Evolutionary conservation across 2,329 filamentous ascomycete species (phyloP).

Genomic region (Hypoxylon rubiginosum): DNA sequence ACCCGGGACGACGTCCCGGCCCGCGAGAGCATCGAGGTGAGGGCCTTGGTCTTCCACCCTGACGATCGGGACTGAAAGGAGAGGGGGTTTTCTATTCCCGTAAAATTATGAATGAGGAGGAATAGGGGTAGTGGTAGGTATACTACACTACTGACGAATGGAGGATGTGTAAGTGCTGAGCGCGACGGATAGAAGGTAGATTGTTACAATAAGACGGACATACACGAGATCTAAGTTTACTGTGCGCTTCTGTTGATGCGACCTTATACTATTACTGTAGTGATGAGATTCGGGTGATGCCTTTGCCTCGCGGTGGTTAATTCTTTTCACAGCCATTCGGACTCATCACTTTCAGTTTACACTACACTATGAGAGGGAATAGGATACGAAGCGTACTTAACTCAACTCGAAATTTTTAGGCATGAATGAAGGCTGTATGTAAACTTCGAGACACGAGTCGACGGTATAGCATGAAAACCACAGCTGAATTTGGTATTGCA

Average conservation of each 20-base stretch:
- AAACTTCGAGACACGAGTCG: too few species aligned
- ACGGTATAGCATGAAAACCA: background rate
- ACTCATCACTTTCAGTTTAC: too few species aligned
- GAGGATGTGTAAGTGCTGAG: background rate
- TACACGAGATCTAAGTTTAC: background rate
- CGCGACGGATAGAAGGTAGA: constrained; percentile 22
- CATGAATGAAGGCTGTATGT: background rate
- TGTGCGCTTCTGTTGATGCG: background rate
- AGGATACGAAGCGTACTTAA: too few species aligned
- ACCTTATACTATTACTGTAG: too few species aligned
- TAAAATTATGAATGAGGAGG: too few species aligned
- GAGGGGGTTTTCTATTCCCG: too few species aligned
- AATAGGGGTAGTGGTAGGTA: background rate
- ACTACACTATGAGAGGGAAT: too few species aligned
- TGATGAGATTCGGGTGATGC: too few species aligned
- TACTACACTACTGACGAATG: background rate
- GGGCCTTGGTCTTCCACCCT: constrained; percentile 66
- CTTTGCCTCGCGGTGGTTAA: too few species aligned
- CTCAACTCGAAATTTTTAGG: too few species aligned
- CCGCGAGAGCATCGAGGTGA: constrained; percentile 72
- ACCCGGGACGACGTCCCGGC: constrained; percentile 57
- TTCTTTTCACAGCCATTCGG: too few species aligned
- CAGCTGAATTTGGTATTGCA: background rate
- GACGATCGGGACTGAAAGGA: constrained; percentile 53
- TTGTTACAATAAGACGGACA: constrained; percentile 28